Percentiles rank a stretch among this genome's conserved stretches.
Conservation (phyloP, 441 rosid genomes). For the Gossypium gossypioides region DNA sequence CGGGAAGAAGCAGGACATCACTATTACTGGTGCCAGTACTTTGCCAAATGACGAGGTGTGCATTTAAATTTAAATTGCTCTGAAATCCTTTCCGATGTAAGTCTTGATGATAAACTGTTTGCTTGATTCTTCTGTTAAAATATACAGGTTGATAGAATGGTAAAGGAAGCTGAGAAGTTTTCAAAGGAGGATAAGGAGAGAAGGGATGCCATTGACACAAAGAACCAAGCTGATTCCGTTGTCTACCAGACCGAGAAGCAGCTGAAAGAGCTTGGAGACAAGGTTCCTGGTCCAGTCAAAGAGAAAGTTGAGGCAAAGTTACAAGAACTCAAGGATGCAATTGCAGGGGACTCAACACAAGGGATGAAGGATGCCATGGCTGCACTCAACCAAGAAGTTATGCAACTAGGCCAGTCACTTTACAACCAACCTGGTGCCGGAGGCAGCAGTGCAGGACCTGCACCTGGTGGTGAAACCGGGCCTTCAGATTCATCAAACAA, state of each 20-base stretch:
- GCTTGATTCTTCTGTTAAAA: neutral
- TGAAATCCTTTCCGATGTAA: neutral
- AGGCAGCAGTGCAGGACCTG: slow-evolving; percentile 10
- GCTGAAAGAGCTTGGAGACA: slow-evolving; percentile 72
- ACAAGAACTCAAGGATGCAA: slow-evolving; percentile 65
- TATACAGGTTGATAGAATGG: slow-evolving; percentile 73
- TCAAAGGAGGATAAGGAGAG: slow-evolving; percentile 79
- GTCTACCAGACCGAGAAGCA: slow-evolving; percentile 89
- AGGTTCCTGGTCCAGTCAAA: slow-evolving; percentile 66
- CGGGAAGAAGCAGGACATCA: slow-evolving; percentile 91
- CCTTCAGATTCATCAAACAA: slow-evolving; percentile 52
- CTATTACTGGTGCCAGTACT: slow-evolving; percentile 94
- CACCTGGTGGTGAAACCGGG: slow-evolving; percentile 46
- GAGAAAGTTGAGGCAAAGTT: slow-evolving; percentile 78
- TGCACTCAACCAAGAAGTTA: slow-evolving; percentile 78
- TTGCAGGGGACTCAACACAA: slow-evolving; percentile 54
- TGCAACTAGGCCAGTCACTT: slow-evolving; percentile 83
- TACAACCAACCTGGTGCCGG: slow-evolving; percentile 74
- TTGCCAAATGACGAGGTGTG: slow-evolving; percentile 79
- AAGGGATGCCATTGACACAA: slow-evolving; percentile 87
- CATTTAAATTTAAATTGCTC: neutral
- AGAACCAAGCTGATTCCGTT: slow-evolving; percentile 81
- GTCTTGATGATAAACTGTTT: neutral
- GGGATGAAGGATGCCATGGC: slow-evolving; percentile 70
- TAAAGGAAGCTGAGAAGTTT: slow-evolving; percentile 69